Percentiles rank a stretch among this genome's conserved stretches.
phyloP scores from a whole-genome alignment of 805 yeast species.

The Kodamaea neixiangensis region DNA sequence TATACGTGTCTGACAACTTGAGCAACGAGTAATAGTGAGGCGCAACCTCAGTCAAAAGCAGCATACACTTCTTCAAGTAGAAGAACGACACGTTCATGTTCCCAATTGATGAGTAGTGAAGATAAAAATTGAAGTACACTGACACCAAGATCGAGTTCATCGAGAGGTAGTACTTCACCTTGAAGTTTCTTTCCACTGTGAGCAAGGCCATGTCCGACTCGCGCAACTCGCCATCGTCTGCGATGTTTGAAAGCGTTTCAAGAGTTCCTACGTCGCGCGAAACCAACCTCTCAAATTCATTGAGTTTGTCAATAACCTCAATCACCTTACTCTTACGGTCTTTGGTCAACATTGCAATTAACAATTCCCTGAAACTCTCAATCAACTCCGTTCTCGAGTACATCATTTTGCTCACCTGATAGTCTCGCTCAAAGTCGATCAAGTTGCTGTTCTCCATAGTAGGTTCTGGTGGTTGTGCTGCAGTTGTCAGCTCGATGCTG shows the following conservation, averaged over 20 bases:
- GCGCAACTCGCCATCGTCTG: constrained; percentile 2
- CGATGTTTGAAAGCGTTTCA: not conserved
- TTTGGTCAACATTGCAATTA: not conserved
- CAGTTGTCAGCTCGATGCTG: constrained; percentile 14
- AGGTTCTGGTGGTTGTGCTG: constrained; percentile 16
- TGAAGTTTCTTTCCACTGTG: constrained; percentile 18
- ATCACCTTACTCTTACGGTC: constrained; percentile 4
- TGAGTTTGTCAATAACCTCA: constrained; percentile 8
- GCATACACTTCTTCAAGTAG: constrained; percentile 12
- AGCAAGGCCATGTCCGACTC: constrained; percentile 12
- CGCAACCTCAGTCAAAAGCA: constrained; percentile 18
- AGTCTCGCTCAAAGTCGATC: constrained; percentile 13
- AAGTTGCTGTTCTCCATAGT: constrained; percentile 11
- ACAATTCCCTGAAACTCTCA: constrained; percentile 3
- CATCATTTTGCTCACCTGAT: not conserved
- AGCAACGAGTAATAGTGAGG: constrained; percentile 19
- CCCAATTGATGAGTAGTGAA: constrained; percentile 12
- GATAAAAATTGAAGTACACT: constrained; percentile 19
- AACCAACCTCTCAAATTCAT: constrained; percentile 8
- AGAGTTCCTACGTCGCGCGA: constrained; percentile 1
- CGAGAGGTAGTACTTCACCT: constrained; percentile 17
- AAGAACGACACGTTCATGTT: constrained; percentile 11
- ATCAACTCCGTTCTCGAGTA: not conserved
- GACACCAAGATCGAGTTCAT: constrained; percentile 18
- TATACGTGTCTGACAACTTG: constrained; percentile 18